Evolutionary conservation across 192 early-diverging fungal species (phyloP).

Genomic region (Entomortierella lignicola): DNA sequence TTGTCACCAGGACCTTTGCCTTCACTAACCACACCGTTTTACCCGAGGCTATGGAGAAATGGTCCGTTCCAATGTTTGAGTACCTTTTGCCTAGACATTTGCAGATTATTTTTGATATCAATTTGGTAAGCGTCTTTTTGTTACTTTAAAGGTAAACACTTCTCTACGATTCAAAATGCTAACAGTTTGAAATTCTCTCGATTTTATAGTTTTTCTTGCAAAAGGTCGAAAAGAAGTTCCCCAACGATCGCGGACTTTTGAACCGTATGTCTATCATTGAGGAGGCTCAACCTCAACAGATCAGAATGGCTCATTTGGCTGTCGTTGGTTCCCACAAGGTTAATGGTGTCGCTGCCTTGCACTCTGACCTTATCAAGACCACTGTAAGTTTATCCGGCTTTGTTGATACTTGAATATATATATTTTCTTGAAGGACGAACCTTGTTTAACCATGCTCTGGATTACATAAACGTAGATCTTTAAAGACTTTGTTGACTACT

Average conservation of each 20-base stretch:
- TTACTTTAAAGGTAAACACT: neutral
- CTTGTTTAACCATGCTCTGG: constrained; percentile 1
- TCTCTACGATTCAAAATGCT: too few relatives aligned
- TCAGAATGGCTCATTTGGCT: constrained; percentile 98
- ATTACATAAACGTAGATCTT: constrained; percentile 78
- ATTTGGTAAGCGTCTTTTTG: constrained; percentile 64
- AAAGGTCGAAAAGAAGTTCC: constrained; percentile 87
- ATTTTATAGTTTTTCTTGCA: constrained; percentile 90
- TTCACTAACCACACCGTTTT: constrained; percentile 99
- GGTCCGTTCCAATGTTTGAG: constrained; percentile 94
- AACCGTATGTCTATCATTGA: constrained; percentile 95
- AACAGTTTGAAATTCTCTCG: too few relatives aligned
- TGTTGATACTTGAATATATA: neutral
- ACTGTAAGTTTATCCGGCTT: constrained; percentile 40
- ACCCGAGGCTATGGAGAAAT: constrained; percentile 98
- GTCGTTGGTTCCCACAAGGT: constrained; percentile 93
- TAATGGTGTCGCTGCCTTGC: constrained; percentile 95
- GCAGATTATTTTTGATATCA: constrained; percentile 99
- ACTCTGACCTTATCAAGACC: constrained; percentile 84
- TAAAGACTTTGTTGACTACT: constrained; percentile 90
- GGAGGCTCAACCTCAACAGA: constrained; percentile 90
- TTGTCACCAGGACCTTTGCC: constrained; percentile 89
- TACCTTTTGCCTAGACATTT: constrained; percentile 96
- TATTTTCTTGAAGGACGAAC: neutral
- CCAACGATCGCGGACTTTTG: constrained; percentile 87